A percentile compares a stretch with the other conserved stretches of the same genome.
Conservation (phyloP, 148 eudicot species). For the Agrostemma githago region DNA sequence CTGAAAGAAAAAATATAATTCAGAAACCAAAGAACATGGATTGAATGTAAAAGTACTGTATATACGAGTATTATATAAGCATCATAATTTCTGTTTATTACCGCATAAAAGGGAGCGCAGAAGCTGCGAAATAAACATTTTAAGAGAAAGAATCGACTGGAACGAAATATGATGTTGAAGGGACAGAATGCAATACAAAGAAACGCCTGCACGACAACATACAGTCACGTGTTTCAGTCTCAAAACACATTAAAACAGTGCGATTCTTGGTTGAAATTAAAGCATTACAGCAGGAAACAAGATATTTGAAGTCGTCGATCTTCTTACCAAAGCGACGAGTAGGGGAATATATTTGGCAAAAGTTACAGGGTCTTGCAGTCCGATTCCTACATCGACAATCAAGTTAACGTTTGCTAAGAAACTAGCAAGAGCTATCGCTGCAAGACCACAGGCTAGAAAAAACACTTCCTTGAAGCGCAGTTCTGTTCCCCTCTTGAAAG, state of each 20-base stretch:
- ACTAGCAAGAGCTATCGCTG: constrained; percentile 52
- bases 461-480: constrained; percentile 60
- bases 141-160: constrained; percentile 49
- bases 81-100: constrained; percentile 17
- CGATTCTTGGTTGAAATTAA: too few species aligned
- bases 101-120: constrained; percentile 67
- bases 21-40: background rate
- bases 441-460: constrained; percentile 54
- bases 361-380: constrained; percentile 13
- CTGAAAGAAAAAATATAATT: constrained; percentile 23
- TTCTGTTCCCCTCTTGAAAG: constrained; percentile 79
- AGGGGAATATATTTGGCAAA: constrained; percentile 59
- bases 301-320: background rate
- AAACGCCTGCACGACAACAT: constrained; percentile 42
- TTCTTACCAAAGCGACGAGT: constrained; percentile 48
- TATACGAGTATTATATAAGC: background rate
- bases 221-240: constrained; percentile 5
- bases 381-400: constrained; percentile 35
- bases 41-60: background rate
- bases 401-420: constrained; percentile 53
- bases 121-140: constrained; percentile 38
- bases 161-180: constrained; percentile 50
- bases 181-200: constrained; percentile 49
- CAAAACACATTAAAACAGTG: background rate
- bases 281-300: background rate